phyloP scores from a whole-genome alignment of 345 rosid genomes.

The Populus tremula region DNA sequence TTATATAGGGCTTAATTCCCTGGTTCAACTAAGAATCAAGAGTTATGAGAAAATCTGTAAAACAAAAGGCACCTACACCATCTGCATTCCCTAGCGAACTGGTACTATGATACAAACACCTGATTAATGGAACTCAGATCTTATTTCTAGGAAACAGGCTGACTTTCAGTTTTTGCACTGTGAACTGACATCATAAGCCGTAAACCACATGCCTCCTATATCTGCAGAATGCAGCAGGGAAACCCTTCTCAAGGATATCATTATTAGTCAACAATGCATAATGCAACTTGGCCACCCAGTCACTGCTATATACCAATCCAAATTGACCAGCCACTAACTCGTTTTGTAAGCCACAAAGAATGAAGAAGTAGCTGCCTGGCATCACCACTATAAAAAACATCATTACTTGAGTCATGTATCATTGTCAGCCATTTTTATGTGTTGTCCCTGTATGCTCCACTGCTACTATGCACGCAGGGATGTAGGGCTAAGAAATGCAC shows the following conservation, averaged over 20 bases:
- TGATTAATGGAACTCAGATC: not conserved
- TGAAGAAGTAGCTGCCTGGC: not conserved
- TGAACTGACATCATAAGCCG: not conserved
- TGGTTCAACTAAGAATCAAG: not conserved
- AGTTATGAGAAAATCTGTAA: not conserved
- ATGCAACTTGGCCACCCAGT: conserved; percentile 8
- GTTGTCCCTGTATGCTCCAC: not conserved
- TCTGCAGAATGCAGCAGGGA: not conserved
- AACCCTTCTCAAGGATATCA: not conserved
- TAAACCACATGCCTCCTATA: not conserved
- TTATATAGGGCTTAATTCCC: not conserved
- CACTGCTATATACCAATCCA: not conserved
- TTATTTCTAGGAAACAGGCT: not conserved
- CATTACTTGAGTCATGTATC: not conserved
- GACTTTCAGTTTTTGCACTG: not conserved
- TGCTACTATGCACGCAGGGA: not conserved
- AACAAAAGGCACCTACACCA: not conserved
- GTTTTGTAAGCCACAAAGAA: not conserved
- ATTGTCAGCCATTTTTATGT: not conserved
- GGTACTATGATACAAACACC: not conserved
- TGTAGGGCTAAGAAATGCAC: not conserved
- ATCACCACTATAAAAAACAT: not conserved
- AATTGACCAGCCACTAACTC: conserved; percentile 5
- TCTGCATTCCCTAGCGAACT: not conserved
- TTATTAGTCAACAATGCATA: conserved; percentile 7